Percentiles rank a stretch among this genome's conserved stretches.
Conservation (phyloP, 2,329 filamentous ascomycete species). For the Lecanoromycetidae sp. region DNA sequence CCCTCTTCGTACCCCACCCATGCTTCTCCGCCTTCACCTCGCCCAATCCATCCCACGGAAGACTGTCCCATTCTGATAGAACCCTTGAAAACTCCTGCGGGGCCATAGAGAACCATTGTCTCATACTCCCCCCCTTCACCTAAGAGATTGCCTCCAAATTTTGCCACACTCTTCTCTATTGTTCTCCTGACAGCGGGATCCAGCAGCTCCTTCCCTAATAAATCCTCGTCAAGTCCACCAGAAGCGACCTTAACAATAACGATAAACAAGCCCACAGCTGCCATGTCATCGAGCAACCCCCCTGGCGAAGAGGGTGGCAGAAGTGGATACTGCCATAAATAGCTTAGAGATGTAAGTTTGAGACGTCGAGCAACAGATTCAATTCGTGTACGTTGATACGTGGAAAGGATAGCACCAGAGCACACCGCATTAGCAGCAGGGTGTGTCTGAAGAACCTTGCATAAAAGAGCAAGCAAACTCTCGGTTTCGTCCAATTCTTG, state of each 20-base stretch:
- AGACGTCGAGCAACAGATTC: conserved; percentile 80
- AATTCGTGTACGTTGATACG: conserved; percentile 91
- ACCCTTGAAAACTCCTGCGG: conserved; percentile 58
- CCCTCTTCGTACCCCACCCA: conserved; percentile 50
- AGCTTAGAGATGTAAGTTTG: conserved; percentile 71
- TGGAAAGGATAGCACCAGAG: conserved; percentile 84
- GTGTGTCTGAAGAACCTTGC: conserved; percentile 51
- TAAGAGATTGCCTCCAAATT: conserved; percentile 68
- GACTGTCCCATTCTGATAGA: conserved; percentile 55
- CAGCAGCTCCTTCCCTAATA: conserved; percentile 72
- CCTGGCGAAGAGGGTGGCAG: conserved; percentile 44
- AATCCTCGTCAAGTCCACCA: conserved; percentile 67
- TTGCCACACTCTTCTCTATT: conserved; percentile 37
- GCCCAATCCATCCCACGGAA: conserved; percentile 40
- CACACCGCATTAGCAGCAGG: conserved; percentile 77
- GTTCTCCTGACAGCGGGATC: conserved; percentile 36
- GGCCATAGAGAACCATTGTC: conserved; percentile 77
- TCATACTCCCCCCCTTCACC: conserved; percentile 96
- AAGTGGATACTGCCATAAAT: conserved; percentile 80
- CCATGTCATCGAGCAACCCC: conserved; percentile 69
- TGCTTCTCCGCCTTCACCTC: conserved; percentile 65
- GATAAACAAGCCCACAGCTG: conserved; percentile 63
- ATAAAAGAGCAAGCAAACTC: conserved; percentile 66
- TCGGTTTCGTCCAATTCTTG: conserved; percentile 58
- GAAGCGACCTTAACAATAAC: conserved; percentile 91